These are phyloP conservation scores for Eimeria brunetti DNA, from an alignment of 169 alveolate species.

Conservation along the genomic window DNA sequence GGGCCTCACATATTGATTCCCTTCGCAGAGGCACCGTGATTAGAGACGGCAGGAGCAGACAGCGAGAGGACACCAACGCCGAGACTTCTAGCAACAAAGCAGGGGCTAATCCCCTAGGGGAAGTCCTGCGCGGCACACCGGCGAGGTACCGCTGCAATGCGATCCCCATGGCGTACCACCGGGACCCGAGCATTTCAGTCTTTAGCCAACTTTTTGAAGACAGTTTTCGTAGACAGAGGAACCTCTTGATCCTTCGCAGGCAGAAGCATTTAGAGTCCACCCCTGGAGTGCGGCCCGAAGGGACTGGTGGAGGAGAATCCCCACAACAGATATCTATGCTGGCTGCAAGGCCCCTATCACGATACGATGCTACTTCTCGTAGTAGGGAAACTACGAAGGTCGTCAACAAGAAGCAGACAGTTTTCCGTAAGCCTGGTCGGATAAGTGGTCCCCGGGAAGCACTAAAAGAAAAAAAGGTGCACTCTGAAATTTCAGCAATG, in stretches of 20 bases:
- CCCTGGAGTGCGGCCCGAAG: background rate
- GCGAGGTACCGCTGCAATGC: conserved; percentile 52
- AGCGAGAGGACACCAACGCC: background rate
- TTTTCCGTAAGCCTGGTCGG: background rate
- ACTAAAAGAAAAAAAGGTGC: background rate
- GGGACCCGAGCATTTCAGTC: conserved; percentile 61
- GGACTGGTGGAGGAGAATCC: background rate
- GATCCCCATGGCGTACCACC: conserved; percentile 41
- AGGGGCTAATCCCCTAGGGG: background rate
- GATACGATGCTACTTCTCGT: background rate
- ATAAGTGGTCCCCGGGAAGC: background rate
- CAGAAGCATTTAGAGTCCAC: conserved; percentile 10
- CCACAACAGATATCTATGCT: background rate
- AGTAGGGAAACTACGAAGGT: background rate
- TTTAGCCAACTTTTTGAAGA: conserved; percentile 60
- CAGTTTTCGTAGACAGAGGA: conserved; percentile 27
- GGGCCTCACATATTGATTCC: background rate
- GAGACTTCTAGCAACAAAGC: background rate
- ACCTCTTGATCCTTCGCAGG: conserved; percentile 21
- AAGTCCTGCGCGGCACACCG: conserved; percentile 29
- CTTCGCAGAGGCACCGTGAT: background rate
- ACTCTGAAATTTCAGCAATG: background rate
- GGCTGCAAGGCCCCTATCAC: background rate
- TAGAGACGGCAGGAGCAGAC: background rate
- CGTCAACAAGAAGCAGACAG: background rate